These are phyloP conservation scores for Leccinum subgranulosum DNA, from an alignment of 768 basidiomycete species.

Conservation along the genomic window DNA sequence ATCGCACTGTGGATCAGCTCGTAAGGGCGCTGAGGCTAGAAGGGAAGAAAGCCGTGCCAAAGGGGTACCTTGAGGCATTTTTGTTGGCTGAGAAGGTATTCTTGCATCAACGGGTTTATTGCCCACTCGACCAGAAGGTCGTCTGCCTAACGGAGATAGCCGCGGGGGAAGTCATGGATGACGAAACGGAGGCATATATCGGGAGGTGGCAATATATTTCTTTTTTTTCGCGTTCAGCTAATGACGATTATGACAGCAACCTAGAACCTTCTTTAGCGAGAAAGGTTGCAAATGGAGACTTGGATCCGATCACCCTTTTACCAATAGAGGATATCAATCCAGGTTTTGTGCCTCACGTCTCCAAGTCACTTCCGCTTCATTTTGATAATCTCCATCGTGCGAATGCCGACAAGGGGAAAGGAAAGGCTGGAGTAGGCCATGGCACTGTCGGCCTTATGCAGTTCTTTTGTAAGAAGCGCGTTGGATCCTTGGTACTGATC, in stretches of 20 bases:
- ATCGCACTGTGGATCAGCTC: constrained; percentile 84
- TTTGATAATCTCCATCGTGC: constrained; percentile 25
- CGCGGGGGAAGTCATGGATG: constrained; percentile 49
- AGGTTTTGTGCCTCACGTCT: constrained; percentile 49
- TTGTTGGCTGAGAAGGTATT: constrained; percentile 88
- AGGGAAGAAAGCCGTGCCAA: constrained; percentile 80
- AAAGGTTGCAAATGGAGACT: constrained; percentile 62
- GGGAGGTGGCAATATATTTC: constrained; percentile 45
- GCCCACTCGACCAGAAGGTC: constrained; percentile 61
- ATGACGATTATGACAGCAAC: constrained; percentile 42
- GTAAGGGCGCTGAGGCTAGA: constrained; percentile 73
- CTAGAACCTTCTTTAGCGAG: constrained; percentile 63
- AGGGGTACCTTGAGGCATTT: constrained; percentile 72
- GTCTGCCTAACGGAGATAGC: constrained; percentile 68
- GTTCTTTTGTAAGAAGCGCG: constrained; percentile 58
- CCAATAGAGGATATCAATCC: constrained; percentile 83
- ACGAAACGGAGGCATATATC: constrained; percentile 66
- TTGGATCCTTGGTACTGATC: constrained; percentile 36
- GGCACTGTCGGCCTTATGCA: constrained; percentile 43
- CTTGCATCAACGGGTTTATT: constrained; percentile 88
- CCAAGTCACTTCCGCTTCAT: constrained; percentile 41
- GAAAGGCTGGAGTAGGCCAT: constrained; percentile 34
- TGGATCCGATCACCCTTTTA: constrained; percentile 64
- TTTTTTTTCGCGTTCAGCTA: constrained; percentile 1
- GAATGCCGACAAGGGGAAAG: constrained; percentile 43